Evolutionary conservation across 2,329 filamentous ascomycete genomes (phyloP).

Genomic region (Neofusicoccum parvum): DNA sequence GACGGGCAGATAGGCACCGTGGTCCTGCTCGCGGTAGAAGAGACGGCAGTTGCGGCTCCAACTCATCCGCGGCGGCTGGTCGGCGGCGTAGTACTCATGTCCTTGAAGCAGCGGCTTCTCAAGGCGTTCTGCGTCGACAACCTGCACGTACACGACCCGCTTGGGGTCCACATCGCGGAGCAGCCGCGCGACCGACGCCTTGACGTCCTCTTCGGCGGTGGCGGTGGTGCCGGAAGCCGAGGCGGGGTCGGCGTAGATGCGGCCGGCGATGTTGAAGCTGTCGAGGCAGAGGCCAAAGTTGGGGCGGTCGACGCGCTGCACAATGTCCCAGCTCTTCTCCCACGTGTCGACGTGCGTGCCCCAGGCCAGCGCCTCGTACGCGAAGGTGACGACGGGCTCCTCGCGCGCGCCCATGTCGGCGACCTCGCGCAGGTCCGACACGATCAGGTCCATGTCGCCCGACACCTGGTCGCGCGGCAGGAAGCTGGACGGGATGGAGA

Average conservation of each 20-base stretch:
- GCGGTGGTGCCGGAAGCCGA: slow-evolving; percentile 53
- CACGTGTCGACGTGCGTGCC: slow-evolving; percentile 71
- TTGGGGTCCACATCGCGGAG: slow-evolving; percentile 58
- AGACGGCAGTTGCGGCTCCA: slow-evolving; percentile 76
- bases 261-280: slow-evolving; percentile 75
- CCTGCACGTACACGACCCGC: slow-evolving; percentile 75
- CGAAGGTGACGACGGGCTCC: slow-evolving; percentile 63
- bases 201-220: slow-evolving; percentile 59
- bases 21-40: slow-evolving; percentile 65
- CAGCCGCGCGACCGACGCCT: slow-evolving; percentile 58
- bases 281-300: slow-evolving; percentile 80
- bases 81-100: slow-evolving; percentile 61
- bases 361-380: slow-evolving; percentile 75
- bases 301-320: slow-evolving; percentile 63
- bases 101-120: slow-evolving; percentile 56
- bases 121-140: slow-evolving; percentile 72
- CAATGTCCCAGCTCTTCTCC: slow-evolving; percentile 71
- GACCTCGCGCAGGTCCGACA: slow-evolving; percentile 63
- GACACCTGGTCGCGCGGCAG: slow-evolving; percentile 57
- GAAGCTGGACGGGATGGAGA: slow-evolving; percentile 74
- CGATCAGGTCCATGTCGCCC: slow-evolving; percentile 58
- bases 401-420: slow-evolving; percentile 67
- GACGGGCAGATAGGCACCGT: slow-evolving; percentile 69
- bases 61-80: slow-evolving; percentile 68
- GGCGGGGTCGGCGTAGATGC: slow-evolving; percentile 71